phyloP scores from a whole-genome alignment of 2,329 filamentous ascomycete species.

The Botrytis deweyae region DNA sequence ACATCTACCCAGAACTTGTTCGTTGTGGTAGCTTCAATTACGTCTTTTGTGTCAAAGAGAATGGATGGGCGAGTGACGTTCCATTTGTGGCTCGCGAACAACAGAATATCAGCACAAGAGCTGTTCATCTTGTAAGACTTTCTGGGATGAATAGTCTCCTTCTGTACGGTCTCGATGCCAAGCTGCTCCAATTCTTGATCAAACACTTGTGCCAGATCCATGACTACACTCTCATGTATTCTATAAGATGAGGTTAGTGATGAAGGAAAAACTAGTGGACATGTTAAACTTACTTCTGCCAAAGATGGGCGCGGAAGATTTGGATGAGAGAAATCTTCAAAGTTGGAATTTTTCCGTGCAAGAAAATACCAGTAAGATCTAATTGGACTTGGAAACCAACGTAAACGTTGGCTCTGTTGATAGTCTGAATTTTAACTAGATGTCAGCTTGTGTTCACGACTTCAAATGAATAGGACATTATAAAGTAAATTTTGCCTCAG shows the following conservation, averaged over 20 bases:
- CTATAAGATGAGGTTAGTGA: not conserved
- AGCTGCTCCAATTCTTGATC: constrained; percentile 95
- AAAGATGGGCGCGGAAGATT: constrained; percentile 98
- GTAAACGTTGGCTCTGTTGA: constrained; percentile 95
- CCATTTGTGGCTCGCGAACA: constrained; percentile 99
- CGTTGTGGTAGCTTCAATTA: constrained; percentile 88
- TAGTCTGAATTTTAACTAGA: constrained; percentile 55
- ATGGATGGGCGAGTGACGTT: constrained; percentile 92
- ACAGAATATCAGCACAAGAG: constrained; percentile 92
- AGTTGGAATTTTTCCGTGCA: constrained; percentile 98
- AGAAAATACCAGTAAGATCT: constrained; percentile 96
- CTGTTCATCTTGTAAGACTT: constrained; percentile 99
- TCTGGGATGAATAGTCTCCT: constrained; percentile 97
- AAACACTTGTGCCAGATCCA: constrained; percentile 98
- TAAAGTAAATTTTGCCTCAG: not conserved
- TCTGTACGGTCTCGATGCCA: constrained; percentile 96
- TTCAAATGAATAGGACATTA: not conserved
- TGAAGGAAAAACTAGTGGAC: not conserved
- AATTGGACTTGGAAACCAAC: constrained; percentile 99
- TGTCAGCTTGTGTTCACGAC: not conserved
- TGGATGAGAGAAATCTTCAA: constrained; percentile 97
- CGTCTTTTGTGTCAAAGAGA: constrained; percentile 93
- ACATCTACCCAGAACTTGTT: constrained; percentile 99
- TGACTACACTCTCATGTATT: constrained; percentile 96
- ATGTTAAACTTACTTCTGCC: constrained; percentile 69